Percentiles rank a stretch among this genome's conserved stretches.
phyloP scores from a whole-genome alignment of 2,329 filamentous ascomycete genomes.

The Diaporthe sp. region DNA sequence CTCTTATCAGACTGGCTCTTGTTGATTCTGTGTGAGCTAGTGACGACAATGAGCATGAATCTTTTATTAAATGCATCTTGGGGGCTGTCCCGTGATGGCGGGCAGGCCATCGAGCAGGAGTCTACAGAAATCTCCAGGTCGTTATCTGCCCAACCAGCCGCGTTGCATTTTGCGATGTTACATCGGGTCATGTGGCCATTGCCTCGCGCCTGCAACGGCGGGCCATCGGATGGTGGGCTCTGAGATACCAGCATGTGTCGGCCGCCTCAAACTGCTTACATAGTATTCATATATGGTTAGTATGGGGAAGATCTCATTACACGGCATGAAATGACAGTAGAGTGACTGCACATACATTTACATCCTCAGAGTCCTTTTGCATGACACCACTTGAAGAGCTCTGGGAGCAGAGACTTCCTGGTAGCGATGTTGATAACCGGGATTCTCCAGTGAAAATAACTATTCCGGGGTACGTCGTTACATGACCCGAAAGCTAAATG shows the following conservation, averaged over 20 bases:
- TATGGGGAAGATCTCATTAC: slow-evolving; percentile 13
- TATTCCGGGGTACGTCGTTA: not conserved
- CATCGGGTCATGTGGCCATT: slow-evolving; percentile 9
- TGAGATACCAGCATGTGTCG: not conserved
- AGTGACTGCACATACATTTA: slow-evolving; percentile 25
- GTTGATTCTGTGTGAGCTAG: not conserved
- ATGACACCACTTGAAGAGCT: not conserved
- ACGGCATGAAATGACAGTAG: slow-evolving; percentile 4
- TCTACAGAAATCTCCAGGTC: not conserved
- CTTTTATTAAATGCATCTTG: slow-evolving; percentile 1
- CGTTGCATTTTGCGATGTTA: not conserved
- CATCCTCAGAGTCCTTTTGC: slow-evolving; percentile 12
- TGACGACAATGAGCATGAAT: slow-evolving; percentile 10
- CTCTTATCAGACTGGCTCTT: not conserved
- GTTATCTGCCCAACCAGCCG: too few species aligned
- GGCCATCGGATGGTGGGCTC: not conserved
- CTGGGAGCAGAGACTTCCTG: not conserved
- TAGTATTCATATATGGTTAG: not conserved
- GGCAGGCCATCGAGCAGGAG: not conserved
- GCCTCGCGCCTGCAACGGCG: not conserved
- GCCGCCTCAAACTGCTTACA: not conserved
- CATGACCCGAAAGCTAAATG: slow-evolving; percentile 9
- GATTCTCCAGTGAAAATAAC: not conserved
- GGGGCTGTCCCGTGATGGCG: not conserved
- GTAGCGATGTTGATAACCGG: not conserved